Percentiles rank a stretch among this genome's conserved stretches.
These are phyloP conservation scores for Globisporangium canariense DNA, from an alignment of 352 stramenopile species.

Conservation along the genomic window DNA sequence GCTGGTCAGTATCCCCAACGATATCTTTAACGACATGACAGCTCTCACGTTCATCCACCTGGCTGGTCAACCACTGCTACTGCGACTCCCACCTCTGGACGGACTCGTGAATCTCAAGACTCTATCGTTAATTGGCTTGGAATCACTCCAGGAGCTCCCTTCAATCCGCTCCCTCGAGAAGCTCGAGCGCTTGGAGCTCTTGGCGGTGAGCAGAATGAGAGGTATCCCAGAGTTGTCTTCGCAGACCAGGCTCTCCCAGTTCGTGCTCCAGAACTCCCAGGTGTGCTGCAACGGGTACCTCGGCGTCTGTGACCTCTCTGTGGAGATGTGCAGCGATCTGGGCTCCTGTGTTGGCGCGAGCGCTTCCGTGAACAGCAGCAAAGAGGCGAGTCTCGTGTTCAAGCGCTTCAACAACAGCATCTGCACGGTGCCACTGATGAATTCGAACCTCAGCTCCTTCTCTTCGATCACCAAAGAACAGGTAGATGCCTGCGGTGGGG, in stretches of 20 bases:
- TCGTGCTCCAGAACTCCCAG: slow-evolving; percentile 17
- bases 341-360: slow-evolving; percentile 1
- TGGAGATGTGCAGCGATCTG: slow-evolving; percentile 16
- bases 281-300: slow-evolving; percentile 38
- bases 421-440: neutral
- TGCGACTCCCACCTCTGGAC: slow-evolving; percentile 25
- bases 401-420: slow-evolving; percentile 1
- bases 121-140: slow-evolving; percentile 25
- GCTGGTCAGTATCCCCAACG: slow-evolving; percentile 20
- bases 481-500: slow-evolving; percentile 6
- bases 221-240: slow-evolving; percentile 23
- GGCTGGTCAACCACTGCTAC: slow-evolving; percentile 19
- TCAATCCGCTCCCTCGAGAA: slow-evolving; percentile 18
- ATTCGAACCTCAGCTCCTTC: neutral
- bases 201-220: slow-evolving; percentile 16
- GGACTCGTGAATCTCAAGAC: slow-evolving; percentile 29
- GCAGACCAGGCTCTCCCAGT: slow-evolving; percentile 16
- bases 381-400: neutral
- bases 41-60: slow-evolving; percentile 35
- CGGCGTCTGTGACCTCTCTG: slow-evolving; percentile 22
- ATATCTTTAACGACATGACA: slow-evolving; percentile 33
- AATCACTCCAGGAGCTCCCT: slow-evolving; percentile 20
- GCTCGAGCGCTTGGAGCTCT: slow-evolving; percentile 25
- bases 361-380: neutral
- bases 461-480: neutral